phyloP scores from a whole-genome alignment of 2,329 filamentous ascomycete genomes.

The Fonsecaea pugnacius region DNA sequence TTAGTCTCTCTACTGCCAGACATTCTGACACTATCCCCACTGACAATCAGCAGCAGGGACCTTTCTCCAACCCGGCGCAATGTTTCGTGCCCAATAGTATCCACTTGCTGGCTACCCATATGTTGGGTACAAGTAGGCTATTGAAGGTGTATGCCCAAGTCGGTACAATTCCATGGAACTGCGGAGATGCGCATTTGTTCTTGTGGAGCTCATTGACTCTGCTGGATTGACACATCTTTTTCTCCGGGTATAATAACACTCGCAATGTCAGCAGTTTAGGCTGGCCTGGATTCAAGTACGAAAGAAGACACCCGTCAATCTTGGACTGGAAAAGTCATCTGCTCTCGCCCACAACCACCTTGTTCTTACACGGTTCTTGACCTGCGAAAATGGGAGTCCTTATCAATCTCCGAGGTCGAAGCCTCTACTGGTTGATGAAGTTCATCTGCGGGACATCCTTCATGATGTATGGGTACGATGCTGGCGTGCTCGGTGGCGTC shows the following conservation, averaged over 20 bases:
- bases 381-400: constrained; percentile 10
- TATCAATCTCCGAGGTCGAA: constrained; percentile 19
- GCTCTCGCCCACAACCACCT: neutral
- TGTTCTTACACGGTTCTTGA: neutral
- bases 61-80: constrained; percentile 4
- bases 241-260: neutral
- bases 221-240: neutral
- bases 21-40: neutral
- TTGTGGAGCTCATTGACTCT: constrained; percentile 1
- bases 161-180: neutral
- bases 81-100: neutral
- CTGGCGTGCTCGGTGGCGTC: constrained; percentile 44
- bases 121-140: neutral
- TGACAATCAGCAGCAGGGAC: neutral
- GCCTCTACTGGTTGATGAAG: constrained; percentile 32
- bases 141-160: neutral
- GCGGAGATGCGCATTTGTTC: neutral
- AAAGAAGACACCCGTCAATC: neutral
- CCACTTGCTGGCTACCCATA: neutral
- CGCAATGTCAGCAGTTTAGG: neutral
- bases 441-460: constrained; percentile 40
- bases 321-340: neutral
- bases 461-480: constrained; percentile 45
- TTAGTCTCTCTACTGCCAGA: neutral
- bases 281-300: neutral